phyloP scores from a whole-genome alignment of 2,329 filamentous ascomycete species.

The Cladophialophora yegresii region DNA sequence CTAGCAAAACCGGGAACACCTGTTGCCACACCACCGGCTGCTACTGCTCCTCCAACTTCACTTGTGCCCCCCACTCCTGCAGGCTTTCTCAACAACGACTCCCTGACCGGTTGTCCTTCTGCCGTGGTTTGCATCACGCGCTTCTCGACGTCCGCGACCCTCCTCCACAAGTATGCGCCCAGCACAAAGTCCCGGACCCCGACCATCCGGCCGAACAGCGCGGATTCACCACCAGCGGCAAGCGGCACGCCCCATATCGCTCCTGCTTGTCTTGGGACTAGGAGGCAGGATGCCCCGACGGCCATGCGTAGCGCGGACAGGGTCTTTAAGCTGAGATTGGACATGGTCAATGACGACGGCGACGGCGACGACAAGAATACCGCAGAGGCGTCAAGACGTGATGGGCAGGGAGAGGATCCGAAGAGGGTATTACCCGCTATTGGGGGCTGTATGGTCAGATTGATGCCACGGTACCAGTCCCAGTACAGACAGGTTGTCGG shows the following conservation, averaged over 20 bases:
- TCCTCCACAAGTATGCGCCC: slow-evolving; percentile 22
- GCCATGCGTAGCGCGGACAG: slow-evolving; percentile 18
- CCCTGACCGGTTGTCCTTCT: not conserved
- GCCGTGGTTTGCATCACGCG: too few relatives aligned
- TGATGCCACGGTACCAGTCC: too few relatives aligned
- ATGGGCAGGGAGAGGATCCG: not conserved
- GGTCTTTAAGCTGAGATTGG: slow-evolving; percentile 5
- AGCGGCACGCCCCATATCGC: slow-evolving; percentile 13
- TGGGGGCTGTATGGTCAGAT: too few relatives aligned
- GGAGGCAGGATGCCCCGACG: slow-evolving; percentile 11
- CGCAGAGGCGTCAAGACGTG: not conserved
- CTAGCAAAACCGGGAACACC: not conserved
- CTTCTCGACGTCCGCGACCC: not conserved
- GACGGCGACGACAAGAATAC: too few relatives aligned
- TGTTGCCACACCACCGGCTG: not conserved
- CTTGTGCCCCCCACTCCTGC: too few relatives aligned
- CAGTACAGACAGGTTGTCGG: too few relatives aligned
- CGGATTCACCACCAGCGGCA: slow-evolving; percentile 4
- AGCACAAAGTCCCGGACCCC: slow-evolving; percentile 19
- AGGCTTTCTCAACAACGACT: not conserved
- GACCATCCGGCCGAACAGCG: slow-evolving; percentile 15
- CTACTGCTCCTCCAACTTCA: not conserved
- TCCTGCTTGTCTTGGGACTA: slow-evolving; percentile 13
- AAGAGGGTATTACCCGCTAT: not conserved
- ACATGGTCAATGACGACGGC: not conserved